These are phyloP conservation scores for Fraxinus greggii DNA, from an alignment of 305 asterid genomes.

Conservation along the genomic window DNA sequence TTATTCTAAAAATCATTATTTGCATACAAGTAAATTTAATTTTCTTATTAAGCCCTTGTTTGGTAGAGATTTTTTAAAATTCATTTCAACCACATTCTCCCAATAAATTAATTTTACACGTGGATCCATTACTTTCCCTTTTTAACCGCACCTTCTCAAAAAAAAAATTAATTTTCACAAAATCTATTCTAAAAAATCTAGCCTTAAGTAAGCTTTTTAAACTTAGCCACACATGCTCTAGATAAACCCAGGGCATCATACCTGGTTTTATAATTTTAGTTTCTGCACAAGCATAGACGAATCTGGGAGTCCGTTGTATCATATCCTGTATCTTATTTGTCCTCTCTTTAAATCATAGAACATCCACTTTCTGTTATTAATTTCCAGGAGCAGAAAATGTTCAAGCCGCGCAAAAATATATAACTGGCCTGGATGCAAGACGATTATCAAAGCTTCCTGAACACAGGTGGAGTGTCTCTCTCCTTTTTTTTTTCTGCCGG, in stretches of 20 bases:
- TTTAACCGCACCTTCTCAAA: not conserved
- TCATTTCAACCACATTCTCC: not conserved
- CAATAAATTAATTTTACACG: not conserved
- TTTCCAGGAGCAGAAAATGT: slow-evolving; percentile 72
- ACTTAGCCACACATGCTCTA: not conserved
- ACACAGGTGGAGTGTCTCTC: slow-evolving; percentile 55
- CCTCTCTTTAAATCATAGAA: slow-evolving; percentile 8
- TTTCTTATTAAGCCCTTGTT: not conserved
- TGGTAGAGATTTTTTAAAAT: not conserved
- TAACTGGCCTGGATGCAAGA: slow-evolving; percentile 96
- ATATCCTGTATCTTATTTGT: not conserved
- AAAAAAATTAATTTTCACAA: not conserved
- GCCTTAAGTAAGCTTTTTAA: not conserved
- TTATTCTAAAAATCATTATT: not conserved
- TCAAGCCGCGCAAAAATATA: slow-evolving; percentile 89
- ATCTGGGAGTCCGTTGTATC: not conserved
- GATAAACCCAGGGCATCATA: not conserved
- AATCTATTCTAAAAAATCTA: not conserved
- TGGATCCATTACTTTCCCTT: not conserved
- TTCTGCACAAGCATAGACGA: not conserved
- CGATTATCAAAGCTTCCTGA: slow-evolving; percentile 91
- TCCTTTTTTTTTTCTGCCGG: not conserved
- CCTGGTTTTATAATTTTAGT: not conserved
- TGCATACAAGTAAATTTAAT: not conserved
- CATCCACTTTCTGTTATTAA: not conserved